These are phyloP conservation scores for Fusarium chuoi DNA, from an alignment of 2,329 filamentous ascomycete species.

Conservation along the genomic window DNA sequence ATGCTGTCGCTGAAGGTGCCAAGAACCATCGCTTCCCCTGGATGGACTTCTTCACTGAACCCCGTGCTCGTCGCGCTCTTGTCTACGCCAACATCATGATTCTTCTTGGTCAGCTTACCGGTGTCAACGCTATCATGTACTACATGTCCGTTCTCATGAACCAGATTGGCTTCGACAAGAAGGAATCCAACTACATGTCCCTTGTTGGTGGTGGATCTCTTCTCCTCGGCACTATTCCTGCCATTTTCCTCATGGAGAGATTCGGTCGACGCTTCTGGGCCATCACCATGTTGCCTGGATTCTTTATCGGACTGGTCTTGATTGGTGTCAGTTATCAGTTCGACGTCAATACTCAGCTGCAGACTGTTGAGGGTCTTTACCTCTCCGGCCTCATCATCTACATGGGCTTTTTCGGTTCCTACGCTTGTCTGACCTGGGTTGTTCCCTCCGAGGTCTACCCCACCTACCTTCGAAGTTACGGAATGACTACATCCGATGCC, in stretches of 20 bases:
- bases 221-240: constrained; percentile 74
- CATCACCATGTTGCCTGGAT: constrained; percentile 75
- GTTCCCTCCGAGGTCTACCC: constrained; percentile 77
- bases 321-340: constrained; percentile 73
- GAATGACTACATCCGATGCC: constrained; percentile 76
- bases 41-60: constrained; percentile 79
- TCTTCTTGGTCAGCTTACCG: constrained; percentile 75
- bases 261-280: constrained; percentile 81
- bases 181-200: constrained; percentile 77
- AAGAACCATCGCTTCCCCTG: constrained; percentile 70
- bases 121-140: constrained; percentile 76
- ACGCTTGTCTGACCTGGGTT: constrained; percentile 73
- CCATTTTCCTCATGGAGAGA: constrained; percentile 76
- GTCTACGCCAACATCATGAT: constrained; percentile 78
- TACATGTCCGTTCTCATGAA: constrained; percentile 76
- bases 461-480: constrained; percentile 77
- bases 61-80: constrained; percentile 72
- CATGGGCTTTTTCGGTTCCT: constrained; percentile 75
- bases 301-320: constrained; percentile 75
- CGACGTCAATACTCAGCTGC: constrained; percentile 55
- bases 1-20: constrained; percentile 60
- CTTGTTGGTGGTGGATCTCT: constrained; percentile 76
- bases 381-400: constrained; percentile 74
- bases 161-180: constrained; percentile 72
- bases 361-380: constrained; percentile 68